Base-by-base conservation (phyloP, 2,329 filamentous ascomycete species). In the Phoma sp. region DNA sequence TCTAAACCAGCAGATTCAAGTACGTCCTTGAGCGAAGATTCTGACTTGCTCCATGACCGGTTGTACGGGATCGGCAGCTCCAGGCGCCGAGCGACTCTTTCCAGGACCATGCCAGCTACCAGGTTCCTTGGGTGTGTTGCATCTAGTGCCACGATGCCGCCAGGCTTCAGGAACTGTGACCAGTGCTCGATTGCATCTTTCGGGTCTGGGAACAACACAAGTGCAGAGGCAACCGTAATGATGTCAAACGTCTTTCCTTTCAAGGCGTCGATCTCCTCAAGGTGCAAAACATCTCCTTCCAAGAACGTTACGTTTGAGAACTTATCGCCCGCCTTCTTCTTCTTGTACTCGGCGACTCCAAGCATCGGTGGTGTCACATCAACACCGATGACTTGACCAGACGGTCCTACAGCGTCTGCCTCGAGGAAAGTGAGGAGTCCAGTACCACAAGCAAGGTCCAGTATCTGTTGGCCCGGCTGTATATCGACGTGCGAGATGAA, bases 371-470 rank as follows among this genome's bases (percentile, higher is more conserved):
- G 68, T 4, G 71, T 72, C 25, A 80, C 66, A 52, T 81, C 79
- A 31, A 80, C 61, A 15, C 77, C 78, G 9, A 76, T 49, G 1
- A 80, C 75, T 7, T 57, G 47, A 9, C 78, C 78, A 7, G 60
- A 51, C 10, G 71, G 54, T 0, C 77, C 77, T 5, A 80, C 75
- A 5, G 61, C 68, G n/a, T 76, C 64, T 9, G 74, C 69, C 31
- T 74, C 74, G 7, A 72, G 68, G 57, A 79, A 74, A 1, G 73
- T 74, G 15, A 80, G 65, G 0, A 80, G 71, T 5, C 79, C 79
- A 6, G 78, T 81, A 4, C 78, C 78, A 55, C 77, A 80, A 6
- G 78, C 78, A 15, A 81, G 67, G 49, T 81, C 79, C 12, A 81
- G 72, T n/a, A 81, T 62, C 21, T 72, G 53, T 45, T 79, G 72